phyloP scores from a whole-genome alignment of 192 early-diverging fungal genomes.

The Gonapodya sp. region DNA sequence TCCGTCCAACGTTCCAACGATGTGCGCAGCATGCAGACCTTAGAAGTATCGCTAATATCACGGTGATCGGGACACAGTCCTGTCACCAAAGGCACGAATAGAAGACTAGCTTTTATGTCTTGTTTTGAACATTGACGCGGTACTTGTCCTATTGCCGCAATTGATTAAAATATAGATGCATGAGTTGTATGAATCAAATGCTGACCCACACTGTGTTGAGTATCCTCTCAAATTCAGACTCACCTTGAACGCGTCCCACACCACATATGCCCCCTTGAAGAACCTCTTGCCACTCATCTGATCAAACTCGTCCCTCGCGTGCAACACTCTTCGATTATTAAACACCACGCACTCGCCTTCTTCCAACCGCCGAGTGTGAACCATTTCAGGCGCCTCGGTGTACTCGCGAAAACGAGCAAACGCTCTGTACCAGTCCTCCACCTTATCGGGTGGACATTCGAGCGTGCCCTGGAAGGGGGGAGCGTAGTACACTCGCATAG shows the following conservation, averaged over 20 bases:
- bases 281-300: constrained; percentile 57
- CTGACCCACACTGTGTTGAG: background rate
- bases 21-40: no score
- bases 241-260: constrained; percentile 49
- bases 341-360: constrained; percentile 67
- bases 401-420: constrained; percentile 48
- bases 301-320: constrained; percentile 68
- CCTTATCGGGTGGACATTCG: constrained; percentile 31
- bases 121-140: background rate
- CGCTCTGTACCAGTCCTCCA: constrained; percentile 52
- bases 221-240: constrained; percentile 12
- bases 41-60: no score
- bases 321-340: constrained; percentile 67
- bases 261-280: constrained; percentile 58
- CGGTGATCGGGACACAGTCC: no score
- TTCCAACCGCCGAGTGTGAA: constrained; percentile 48
- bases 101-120: background rate
- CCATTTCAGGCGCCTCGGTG: constrained; percentile 42
- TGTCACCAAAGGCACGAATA: no score
- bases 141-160: background rate
- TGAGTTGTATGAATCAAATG: background rate
- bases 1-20: no score
- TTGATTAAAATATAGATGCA: background rate
- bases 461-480: constrained; percentile 80
- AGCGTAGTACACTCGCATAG: constrained; percentile 54